Conservation (phyloP, 2,329 filamentous ascomycete genomes). For the Aaosphaeria arxii region DNA sequence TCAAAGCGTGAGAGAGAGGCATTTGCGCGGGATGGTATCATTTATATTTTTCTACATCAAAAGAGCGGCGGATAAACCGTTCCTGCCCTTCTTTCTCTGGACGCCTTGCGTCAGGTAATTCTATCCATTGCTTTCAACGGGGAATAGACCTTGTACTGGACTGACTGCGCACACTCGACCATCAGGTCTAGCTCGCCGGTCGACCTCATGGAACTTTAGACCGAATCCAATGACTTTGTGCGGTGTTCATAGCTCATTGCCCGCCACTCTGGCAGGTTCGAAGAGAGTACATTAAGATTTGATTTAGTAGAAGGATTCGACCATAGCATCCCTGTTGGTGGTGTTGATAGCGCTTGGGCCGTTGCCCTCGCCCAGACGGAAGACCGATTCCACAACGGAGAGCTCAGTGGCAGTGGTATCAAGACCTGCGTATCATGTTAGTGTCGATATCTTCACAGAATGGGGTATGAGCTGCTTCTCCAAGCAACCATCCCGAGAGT, state of each 20-base stretch:
- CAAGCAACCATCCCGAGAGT: background rate
- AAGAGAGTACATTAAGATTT: background rate
- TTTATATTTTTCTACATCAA: conserved; percentile 21
- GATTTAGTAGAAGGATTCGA: conserved; percentile 92
- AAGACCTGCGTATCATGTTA: conserved; percentile 52
- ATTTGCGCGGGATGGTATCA: conserved; percentile 14
- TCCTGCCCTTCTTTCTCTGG: conserved; percentile 13
- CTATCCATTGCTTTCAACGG: conserved; percentile 1
- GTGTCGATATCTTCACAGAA: background rate
- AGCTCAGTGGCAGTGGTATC: conserved; percentile 97
- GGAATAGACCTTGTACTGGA: background rate
- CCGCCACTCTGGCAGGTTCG: background rate
- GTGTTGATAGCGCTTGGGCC: conserved; percentile 77
- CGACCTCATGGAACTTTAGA: too few species aligned
- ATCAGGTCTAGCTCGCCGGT: too few species aligned
- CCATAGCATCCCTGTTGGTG: conserved; percentile 93
- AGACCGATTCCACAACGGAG: conserved; percentile 93
- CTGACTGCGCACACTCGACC: background rate
- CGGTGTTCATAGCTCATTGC: background rate
- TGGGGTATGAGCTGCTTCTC: background rate
- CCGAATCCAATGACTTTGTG: too few species aligned
- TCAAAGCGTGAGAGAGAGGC: background rate
- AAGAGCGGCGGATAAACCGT: conserved; percentile 11
- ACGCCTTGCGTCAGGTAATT: conserved; percentile 18
- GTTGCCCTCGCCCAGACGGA: conserved; percentile 83